A percentile compares a stretch with the other conserved stretches of the same genome.
phyloP scores from a whole-genome alignment of 2,329 filamentous ascomycete genomes.

The Verticillium longisporum region DNA sequence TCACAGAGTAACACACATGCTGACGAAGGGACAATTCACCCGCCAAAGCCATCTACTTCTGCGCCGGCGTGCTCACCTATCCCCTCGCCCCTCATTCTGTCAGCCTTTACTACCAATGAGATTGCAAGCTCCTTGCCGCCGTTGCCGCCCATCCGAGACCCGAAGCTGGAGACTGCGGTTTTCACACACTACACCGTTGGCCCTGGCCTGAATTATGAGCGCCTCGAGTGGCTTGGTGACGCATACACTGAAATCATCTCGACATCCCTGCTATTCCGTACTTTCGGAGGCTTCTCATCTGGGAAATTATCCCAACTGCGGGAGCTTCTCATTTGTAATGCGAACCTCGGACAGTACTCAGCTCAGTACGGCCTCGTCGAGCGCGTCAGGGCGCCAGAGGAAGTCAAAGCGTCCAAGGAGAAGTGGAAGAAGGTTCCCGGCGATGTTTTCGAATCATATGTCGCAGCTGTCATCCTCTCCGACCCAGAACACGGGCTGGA shows the following conservation, averaged over 20 bases:
- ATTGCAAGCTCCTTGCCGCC: constrained; percentile 44
- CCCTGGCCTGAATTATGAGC: constrained; percentile 59
- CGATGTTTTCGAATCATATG: constrained; percentile 87
- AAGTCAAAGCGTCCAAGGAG: constrained; percentile 27
- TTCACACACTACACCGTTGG: constrained; percentile 58
- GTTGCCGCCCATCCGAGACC: constrained; percentile 55
- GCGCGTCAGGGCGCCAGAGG: constrained; percentile 49
- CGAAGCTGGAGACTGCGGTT: constrained; percentile 51
- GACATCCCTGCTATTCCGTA: constrained; percentile 66
- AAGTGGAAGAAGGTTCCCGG: constrained; percentile 67
- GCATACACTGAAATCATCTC: constrained; percentile 76
- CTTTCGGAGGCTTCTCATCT: constrained; percentile 57
- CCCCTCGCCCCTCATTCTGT: constrained; percentile 18
- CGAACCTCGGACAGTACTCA: constrained; percentile 65
- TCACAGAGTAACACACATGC: not conserved
- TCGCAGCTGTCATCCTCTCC: constrained; percentile 69
- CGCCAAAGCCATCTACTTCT: not conserved
- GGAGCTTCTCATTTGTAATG: constrained; percentile 74
- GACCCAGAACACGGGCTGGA: constrained; percentile 56
- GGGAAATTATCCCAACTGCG: constrained; percentile 71
- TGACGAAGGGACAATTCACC: not conserved
- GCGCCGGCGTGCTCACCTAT: not conserved
- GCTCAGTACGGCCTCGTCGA: constrained; percentile 63
- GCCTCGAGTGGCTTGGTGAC: constrained; percentile 84
- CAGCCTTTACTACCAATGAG: constrained; percentile 43